Conservation (phyloP, 306 rosid species). For the Fagus sylvatica region DNA sequence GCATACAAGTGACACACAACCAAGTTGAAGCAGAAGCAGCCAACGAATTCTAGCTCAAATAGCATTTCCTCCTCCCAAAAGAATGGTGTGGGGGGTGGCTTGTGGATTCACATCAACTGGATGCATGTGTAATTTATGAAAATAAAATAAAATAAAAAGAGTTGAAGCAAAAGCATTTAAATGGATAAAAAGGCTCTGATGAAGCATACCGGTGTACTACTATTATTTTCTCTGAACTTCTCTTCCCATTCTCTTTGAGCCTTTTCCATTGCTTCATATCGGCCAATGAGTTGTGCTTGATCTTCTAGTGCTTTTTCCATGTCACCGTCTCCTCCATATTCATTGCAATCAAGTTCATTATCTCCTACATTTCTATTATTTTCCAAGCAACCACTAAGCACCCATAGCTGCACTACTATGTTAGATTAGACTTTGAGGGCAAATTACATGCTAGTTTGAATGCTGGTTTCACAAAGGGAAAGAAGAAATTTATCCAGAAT, state of each 20-base stretch:
- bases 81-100: neutral
- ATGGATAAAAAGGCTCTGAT: slow-evolving; percentile 8
- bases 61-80: neutral
- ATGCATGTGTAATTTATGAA: neutral
- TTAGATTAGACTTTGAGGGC: no score
- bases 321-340: slow-evolving; percentile 49
- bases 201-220: slow-evolving; percentile 69
- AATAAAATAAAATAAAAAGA: neutral
- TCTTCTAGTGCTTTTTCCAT: slow-evolving; percentile 80
- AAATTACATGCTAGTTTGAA: no score
- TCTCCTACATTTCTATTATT: slow-evolving; percentile 20
- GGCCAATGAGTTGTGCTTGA: slow-evolving; percentile 75
- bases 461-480: no score
- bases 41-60: neutral
- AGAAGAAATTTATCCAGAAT: no score
- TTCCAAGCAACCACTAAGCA: slow-evolving; percentile 15
- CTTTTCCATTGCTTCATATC: slow-evolving; percentile 84
- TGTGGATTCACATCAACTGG: neutral
- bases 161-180: neutral
- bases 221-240: slow-evolving; percentile 85
- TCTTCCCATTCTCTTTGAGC: slow-evolving; percentile 97
- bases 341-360: no score
- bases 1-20: neutral
- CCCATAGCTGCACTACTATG: no score
- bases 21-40: neutral